Conservation (phyloP, 148 eudicot species). For the Amaranthus cruentus region DNA sequence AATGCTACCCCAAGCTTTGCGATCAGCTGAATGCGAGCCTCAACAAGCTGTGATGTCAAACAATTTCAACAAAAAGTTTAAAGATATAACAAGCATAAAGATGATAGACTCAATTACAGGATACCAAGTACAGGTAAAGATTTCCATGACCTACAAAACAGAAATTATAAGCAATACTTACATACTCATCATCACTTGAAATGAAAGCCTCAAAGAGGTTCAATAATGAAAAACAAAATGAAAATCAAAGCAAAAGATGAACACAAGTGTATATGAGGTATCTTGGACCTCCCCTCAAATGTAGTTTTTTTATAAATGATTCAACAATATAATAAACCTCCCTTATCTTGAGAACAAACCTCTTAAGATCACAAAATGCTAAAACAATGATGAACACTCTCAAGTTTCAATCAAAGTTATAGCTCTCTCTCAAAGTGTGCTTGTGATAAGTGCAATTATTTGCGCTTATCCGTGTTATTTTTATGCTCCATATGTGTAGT, state of each 20-base stretch:
- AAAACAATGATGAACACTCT: no score
- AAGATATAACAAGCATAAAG: not conserved
- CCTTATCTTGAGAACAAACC: not conserved
- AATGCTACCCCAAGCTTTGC: constrained; percentile 41
- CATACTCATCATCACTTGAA: not conserved
- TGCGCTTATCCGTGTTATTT: no score
- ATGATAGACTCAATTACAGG: not conserved
- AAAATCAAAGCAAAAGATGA: no score
- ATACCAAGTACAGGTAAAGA: not conserved
- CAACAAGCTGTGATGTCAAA: constrained; percentile 58
- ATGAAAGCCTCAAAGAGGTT: not conserved
- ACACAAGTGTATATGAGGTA: no score
- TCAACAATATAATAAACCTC: no score
- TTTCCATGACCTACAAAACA: not conserved
- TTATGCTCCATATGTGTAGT: no score
- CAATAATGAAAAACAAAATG: no score
- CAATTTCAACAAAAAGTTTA: not conserved
- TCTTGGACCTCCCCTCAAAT: no score
- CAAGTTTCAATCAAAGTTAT: no score
- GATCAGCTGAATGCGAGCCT: constrained; percentile 73
- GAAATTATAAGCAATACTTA: not conserved
- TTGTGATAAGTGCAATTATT: no score
- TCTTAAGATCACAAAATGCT: not conserved
- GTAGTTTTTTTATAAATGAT: no score
- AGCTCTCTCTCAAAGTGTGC: no score